A percentile compares a stretch with the other conserved stretches of the same genome.
phyloP scores from a whole-genome alignment of 345 rosid species.

The Hirschfeldia incana region DNA sequence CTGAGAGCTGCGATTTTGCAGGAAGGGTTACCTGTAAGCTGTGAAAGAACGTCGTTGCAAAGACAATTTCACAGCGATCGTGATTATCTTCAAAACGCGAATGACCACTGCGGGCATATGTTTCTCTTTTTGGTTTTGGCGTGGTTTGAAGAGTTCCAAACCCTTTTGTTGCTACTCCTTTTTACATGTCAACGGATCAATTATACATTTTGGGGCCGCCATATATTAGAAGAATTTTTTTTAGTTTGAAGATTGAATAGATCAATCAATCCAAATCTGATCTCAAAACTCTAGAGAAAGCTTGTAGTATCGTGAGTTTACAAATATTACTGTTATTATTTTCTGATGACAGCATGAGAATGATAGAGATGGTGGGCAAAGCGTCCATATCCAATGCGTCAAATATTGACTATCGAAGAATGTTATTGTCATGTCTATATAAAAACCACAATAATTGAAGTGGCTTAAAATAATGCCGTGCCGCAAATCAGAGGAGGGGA shows the following conservation, averaged over 20 bases:
- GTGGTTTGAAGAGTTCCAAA: neutral
- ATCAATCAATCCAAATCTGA: neutral
- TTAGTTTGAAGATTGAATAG: neutral
- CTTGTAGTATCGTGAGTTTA: neutral
- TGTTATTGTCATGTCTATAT: conserved; percentile 67
- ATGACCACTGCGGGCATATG: conserved; percentile 17
- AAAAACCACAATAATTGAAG: too few relatives aligned
- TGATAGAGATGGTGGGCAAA: conserved; percentile 70
- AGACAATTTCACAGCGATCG: too few relatives aligned
- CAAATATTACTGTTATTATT: neutral
- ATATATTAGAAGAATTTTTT: neutral
- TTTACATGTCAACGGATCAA: conserved; percentile 5
- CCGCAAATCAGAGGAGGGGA: neutral
- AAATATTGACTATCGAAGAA: conserved; percentile 84
- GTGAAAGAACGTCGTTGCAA: too few relatives aligned
- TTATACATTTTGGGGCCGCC: neutral
- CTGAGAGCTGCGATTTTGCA: too few relatives aligned
- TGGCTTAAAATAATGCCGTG: neutral
- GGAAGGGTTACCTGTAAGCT: too few relatives aligned
- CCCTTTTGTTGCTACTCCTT: neutral
- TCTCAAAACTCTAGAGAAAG: neutral
- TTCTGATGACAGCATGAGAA: conserved; percentile 66
- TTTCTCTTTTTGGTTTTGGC: neutral
- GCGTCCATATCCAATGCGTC: conserved; percentile 72
- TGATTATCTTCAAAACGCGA: conserved; percentile 8